phyloP scores from a whole-genome alignment of 331 rosid genomes.

The Quercus phellos region DNA sequence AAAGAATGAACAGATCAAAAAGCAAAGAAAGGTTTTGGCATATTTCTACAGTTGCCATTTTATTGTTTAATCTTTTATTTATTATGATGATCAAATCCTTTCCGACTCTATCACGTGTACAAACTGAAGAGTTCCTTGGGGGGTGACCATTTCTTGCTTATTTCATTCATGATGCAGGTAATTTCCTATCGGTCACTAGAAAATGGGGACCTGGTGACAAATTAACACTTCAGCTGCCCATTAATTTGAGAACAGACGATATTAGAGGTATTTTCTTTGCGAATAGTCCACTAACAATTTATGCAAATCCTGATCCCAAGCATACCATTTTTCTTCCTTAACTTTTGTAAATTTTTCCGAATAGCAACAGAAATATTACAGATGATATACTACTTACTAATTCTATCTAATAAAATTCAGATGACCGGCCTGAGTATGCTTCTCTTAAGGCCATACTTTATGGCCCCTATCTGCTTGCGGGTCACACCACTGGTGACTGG shows the following conservation, averaged over 20 bases:
- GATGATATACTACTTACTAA: constrained; percentile 4
- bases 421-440: constrained; percentile 59
- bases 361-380: neutral
- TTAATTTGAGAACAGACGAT: constrained; percentile 54
- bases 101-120: neutral
- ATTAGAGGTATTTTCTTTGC: constrained; percentile 47
- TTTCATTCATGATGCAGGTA: constrained; percentile 35
- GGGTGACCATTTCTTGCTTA: neutral
- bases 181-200: constrained; percentile 39
- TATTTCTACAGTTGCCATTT: neutral
- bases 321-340: neutral
- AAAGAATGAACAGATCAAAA: neutral
- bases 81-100: neutral
- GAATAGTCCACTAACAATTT: neutral
- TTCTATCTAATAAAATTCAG: constrained; percentile 42
- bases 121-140: neutral
- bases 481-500: constrained; percentile 49
- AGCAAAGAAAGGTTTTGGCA: neutral
- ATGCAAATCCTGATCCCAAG: neutral
- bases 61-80: neutral
- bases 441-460: constrained; percentile 66
- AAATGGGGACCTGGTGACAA: constrained; percentile 57
- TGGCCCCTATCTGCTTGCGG: constrained; percentile 78
- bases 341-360: neutral
- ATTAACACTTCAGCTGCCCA: constrained; percentile 57